These are phyloP conservation scores for Beauveria pseudobassiana DNA, from an alignment of 2,329 filamentous ascomycete species.

Conservation along the genomic window DNA sequence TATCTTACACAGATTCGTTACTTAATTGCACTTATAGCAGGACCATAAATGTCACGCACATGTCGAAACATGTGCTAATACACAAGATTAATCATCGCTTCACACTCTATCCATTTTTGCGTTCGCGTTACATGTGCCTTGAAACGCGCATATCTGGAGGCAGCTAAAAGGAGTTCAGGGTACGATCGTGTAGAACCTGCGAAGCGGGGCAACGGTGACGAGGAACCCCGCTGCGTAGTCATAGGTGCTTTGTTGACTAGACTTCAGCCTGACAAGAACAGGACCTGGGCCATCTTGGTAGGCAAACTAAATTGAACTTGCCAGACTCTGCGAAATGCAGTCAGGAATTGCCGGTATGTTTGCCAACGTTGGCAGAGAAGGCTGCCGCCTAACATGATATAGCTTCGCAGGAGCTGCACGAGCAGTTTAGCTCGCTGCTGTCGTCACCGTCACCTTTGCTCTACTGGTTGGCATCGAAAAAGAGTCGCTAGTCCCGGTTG, in stretches of 20 bases:
- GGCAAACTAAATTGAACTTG: not conserved
- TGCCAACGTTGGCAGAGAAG: not conserved
- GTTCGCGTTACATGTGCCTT: not conserved
- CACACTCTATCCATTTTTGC: not conserved
- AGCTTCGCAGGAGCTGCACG: constrained; percentile 72
- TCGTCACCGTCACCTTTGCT: constrained; percentile 54
- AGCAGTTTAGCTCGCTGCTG: constrained; percentile 64
- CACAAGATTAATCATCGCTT: not conserved
- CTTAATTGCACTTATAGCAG: constrained; percentile 9
- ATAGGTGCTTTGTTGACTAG: not conserved
- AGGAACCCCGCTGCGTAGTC: not conserved
- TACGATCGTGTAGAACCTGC: not conserved
- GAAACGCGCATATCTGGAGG: too few species aligned
- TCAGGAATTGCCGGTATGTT: constrained; percentile 65
- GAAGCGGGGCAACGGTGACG: constrained; percentile 9
- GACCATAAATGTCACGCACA: not conserved
- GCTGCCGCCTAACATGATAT: constrained; percentile 10
- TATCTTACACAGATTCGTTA: constrained; percentile 9
- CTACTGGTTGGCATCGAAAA: constrained; percentile 63
- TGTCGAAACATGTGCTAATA: constrained; percentile 5
- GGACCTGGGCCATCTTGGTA: not conserved
- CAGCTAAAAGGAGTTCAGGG: not conserved
- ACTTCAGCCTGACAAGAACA: not conserved
- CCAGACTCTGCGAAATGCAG: constrained; percentile 48
- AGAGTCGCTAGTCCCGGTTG: constrained; percentile 58